Base-by-base conservation (phyloP, 768 basidiomycete species). In the Galerina marginata region DNA sequence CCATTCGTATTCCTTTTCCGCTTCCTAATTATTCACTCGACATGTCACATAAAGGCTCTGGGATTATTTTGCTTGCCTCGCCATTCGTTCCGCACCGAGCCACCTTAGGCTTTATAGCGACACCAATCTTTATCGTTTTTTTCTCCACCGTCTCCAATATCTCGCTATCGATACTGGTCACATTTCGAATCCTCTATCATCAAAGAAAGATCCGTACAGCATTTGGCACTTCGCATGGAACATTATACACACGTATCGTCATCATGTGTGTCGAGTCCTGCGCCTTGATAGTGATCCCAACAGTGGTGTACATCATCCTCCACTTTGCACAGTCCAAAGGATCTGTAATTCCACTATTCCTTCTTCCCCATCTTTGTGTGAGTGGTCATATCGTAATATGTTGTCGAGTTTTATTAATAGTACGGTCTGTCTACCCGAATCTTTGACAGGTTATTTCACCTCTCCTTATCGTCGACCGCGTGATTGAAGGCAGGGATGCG, bases 291-390 rank as follows among this genome's bases (percentile, higher is more conserved):
- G 51, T 53, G 6, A 23, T 53, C 38, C 37, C 38, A 29, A 37
- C 23, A 20, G 36, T 42, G 14, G 39, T 40, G n/a, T 54, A 54
- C 23, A 26, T 54, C 23, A 40, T 54, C 15, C 39, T 54, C 14
- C n/a, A 33, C 29, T 25, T n/a, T 1, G 40, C 20, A 12, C 38
- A 29, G 4, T 15, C 11, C 20, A 29, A 20, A 4, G 48, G 48
- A 3, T 49, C 39, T 10, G 14, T 39, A 16, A 39, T 53, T 6
- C 51, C 51, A 1, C 16, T 53, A 44, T 36, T 42, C n/a, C 39
- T 54, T 33, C 9, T 54, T 16, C 53, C 53, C 16, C 53, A 54
- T 26, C 23, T 54, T 26, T 54, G 53, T 29, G 53, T 54, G 16
- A 15, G 53, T 44, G 29, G 2, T 33, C 29, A 4, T 33, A 33